Evolutionary conservation across 2,329 filamentous ascomycete genomes (phyloP), one percentile per base, ranked within the genome.

Genomic region (Aureobasidium sp.): DNA sequence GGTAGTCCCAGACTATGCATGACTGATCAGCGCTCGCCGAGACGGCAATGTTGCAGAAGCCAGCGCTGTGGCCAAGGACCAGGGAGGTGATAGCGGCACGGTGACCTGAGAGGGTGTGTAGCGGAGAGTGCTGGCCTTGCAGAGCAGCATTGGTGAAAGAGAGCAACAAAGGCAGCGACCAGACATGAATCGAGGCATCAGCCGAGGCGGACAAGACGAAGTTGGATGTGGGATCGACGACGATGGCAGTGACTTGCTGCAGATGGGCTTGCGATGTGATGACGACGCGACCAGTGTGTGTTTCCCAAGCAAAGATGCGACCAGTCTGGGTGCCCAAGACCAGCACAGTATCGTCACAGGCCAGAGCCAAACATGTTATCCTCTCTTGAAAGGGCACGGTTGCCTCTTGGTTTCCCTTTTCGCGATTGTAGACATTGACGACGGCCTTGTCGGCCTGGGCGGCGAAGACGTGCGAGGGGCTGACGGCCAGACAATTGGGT

Each of bases 1-100:
- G 85, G 72, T 95, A 95, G 75, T 97, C 92, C 94, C 94, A 99
- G 63, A 96, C 81, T 69, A 96, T 87, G 67, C 90, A 90, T 8
- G 90, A 94, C 75, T 90, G 92, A 76, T 97, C 94, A 68, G 84
- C 86, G 66, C 90, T 90, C 7, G 87, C 85, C 3, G 93, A 95
- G 25, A 97, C 82, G 63, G 89, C 92, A 64, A 97, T 86, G 72
- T 90, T 93, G 63, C 88, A 88, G 68, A 86, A 84, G 71, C 85
- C 87, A 63, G 81, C 78, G 70, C 88, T 87, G 69, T 89, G 85
- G 21, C 89, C 87, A 60, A 82, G 73, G 10, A 74, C 75, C n/a
- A 86, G 71, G 3, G 79, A 76, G 6, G 84, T 93, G 73, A 92
- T 86, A 71, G 82, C 88, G 65, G 84, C 86, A 37, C 88, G 83